Percentiles rank a stretch among this genome's conserved stretches.
These are phyloP conservation scores for Serendipita vermifera DNA, from an alignment of 768 basidiomycete genomes.

Conservation along the genomic window DNA sequence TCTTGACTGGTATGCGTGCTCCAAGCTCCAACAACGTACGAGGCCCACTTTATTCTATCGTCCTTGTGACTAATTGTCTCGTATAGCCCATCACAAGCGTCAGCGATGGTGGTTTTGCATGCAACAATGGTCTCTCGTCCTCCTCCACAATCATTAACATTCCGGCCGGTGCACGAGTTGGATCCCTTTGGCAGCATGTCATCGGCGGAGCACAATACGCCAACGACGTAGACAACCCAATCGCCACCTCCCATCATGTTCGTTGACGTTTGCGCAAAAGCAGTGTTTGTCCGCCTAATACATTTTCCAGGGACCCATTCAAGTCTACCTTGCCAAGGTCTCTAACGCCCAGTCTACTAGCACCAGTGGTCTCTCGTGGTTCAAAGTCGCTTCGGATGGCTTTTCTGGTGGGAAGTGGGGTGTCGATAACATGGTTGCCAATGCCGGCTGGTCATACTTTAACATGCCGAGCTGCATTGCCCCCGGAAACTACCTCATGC, in stretches of 20 bases:
- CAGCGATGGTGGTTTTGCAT: not conserved
- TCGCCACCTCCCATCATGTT: not conserved
- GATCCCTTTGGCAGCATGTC: not conserved
- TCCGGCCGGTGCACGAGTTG: not conserved
- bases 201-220: not conserved
- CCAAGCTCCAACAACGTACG: not conserved
- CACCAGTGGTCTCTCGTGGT: not conserved
- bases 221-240: not conserved
- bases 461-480: slow-evolving; percentile 11
- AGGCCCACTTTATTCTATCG: not conserved
- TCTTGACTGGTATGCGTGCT: not conserved
- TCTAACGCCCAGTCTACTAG: slow-evolving; percentile 1
- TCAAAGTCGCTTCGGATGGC: slow-evolving; percentile 10
- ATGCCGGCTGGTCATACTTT: slow-evolving; percentile 1
- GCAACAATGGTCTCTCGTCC: not conserved
- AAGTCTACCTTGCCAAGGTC: slow-evolving; percentile 11
- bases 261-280: too few species aligned
- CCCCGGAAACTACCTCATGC: slow-evolving; percentile 10
- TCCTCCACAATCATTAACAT: slow-evolving; percentile 5
- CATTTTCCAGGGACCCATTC: slow-evolving; percentile 7
- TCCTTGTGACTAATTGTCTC: not conserved
- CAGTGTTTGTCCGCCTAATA: too few species aligned
- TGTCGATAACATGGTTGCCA: not conserved
- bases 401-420: not conserved
- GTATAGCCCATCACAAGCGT: not conserved